phyloP scores from a whole-genome alignment of 768 basidiomycete species.

The Hortiboletus campestris region DNA sequence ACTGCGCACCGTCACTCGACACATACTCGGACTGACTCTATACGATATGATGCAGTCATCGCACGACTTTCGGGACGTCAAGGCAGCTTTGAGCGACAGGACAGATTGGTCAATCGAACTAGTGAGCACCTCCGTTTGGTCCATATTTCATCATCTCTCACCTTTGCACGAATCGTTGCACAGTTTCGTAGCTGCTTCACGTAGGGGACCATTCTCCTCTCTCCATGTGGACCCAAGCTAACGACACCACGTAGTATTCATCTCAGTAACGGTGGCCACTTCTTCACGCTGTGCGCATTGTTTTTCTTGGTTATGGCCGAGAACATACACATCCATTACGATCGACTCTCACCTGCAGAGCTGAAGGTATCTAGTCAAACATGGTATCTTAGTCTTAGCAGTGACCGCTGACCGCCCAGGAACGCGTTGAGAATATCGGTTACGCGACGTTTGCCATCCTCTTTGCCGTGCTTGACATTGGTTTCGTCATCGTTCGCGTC shows the following conservation, averaged over 20 bases:
- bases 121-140: conserved; percentile 2
- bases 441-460: conserved; percentile 15
- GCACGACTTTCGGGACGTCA: conserved; percentile 23
- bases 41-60: conserved; percentile 19
- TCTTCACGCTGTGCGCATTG: conserved; percentile 13
- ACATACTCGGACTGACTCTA: conserved; percentile 10
- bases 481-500: conserved; percentile 19
- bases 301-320: conserved; percentile 20
- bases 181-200: conserved; percentile 17
- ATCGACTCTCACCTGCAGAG: conserved; percentile 20
- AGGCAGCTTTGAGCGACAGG: conserved; percentile 10
- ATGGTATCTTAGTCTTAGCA: neutral
- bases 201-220: neutral
- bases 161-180: neutral
- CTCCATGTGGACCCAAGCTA: neutral
- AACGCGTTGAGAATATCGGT: conserved; percentile 13
- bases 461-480: conserved; percentile 20
- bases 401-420: neutral
- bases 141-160: neutral
- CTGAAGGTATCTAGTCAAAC: conserved; percentile 20
- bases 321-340: conserved; percentile 17
- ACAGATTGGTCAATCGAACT: conserved; percentile 24
- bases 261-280: neutral
- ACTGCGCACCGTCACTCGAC: neutral
- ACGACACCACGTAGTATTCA: conserved; percentile 18